Evolutionary conservation across 2,329 filamentous ascomycete genomes (phyloP).

Genomic region (Fusarium tanahbumbuense): DNA sequence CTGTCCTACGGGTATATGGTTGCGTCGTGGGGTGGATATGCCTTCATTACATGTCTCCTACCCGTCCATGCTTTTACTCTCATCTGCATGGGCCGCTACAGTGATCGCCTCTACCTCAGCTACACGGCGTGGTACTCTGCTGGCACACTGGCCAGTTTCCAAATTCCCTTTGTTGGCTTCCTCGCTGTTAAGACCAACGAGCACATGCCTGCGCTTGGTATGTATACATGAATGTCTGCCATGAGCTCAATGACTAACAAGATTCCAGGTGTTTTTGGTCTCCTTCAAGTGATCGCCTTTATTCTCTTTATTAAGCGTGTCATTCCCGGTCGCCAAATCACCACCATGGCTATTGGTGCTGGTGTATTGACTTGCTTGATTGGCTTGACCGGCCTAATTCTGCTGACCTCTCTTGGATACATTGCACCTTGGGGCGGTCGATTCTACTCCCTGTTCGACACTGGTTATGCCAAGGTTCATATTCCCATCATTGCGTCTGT

Average conservation of each 20-base stretch:
- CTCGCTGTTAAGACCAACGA: slow-evolving; percentile 96
- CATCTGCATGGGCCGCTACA: slow-evolving; percentile 97
- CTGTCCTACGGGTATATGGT: slow-evolving; percentile 99
- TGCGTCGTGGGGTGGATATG: slow-evolving; percentile 98
- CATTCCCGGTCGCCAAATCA: slow-evolving; percentile 92
- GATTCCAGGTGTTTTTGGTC: slow-evolving; percentile 84
- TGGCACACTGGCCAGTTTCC: slow-evolving; percentile 97
- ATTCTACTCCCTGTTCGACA: slow-evolving; percentile 99
- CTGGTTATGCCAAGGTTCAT: slow-evolving; percentile 97
- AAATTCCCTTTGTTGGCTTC: slow-evolving; percentile 99
- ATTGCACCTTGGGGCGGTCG: slow-evolving; percentile 98
- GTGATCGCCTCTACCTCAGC: slow-evolving; percentile 91
- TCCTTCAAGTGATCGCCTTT: slow-evolving; percentile 92
- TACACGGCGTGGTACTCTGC: slow-evolving; percentile 99
- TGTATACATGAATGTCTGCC: slow-evolving; percentile 2
- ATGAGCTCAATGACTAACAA: slow-evolving; percentile 14
- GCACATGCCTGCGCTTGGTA: slow-evolving; percentile 96
- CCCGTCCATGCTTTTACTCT: slow-evolving; percentile 94
- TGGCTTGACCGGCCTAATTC: slow-evolving; percentile 79
- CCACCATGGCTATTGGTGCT: slow-evolving; percentile 83
- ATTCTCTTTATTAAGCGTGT: slow-evolving; percentile 91
- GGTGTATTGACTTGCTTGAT: slow-evolving; percentile 80
- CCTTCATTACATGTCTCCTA: slow-evolving; percentile 98
- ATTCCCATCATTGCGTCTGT: slow-evolving; percentile 99
- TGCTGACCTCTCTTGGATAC: slow-evolving; percentile 87